Base-by-base conservation (phyloP, 345 rosid species). In the Mangifera indica region DNA sequence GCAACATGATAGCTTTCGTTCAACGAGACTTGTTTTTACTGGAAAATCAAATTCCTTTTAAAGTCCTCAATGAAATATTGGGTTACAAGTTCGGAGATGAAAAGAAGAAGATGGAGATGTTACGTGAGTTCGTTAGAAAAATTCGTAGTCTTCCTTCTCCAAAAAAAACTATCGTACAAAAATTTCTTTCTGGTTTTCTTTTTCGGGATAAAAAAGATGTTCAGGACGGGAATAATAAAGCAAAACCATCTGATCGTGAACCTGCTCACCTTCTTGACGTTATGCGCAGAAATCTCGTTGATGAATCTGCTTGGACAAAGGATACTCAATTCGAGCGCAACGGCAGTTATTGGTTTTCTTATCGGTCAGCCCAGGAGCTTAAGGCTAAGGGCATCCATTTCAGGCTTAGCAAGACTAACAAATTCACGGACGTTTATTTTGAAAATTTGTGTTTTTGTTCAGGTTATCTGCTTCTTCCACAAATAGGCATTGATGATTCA, bases 1-100 rank as follows among this genome's bases (percentile, higher is more conserved):
- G 7, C 15, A 42, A 63, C 13, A 21, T 20, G 11, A 22, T 22
- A 8, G 71, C 57, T 17, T 55, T 54, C 17, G 72, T 45, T 3
- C 24, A 22, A 0, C 56, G 53, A 17, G 84, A 81, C 44, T 17
- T 81, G 60, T 63, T 81, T 45, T 65, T 78, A 72, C 61, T 78
- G 0, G 82, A 81, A 60, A 78, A 79, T 15, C 77, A 82, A 37
- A 25, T 76, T n/a, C 85, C 82, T 24, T 82, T 26, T 13, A 10
- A 5, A 0, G 26, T 81, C 18, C 73, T 81, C 0, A 21, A 66
- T n/a, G 7, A 21, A 10, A 29, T 29, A 29, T 29, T 78, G 64
- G 22, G 42, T 17, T 10, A 2, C 20, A 4, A 25, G 0, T 3
- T 22, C 42, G 37, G 22, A 46, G 51, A 45, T 13, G 13, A 17